Conservation (phyloP, 129 eudicot species). For the Tagetes erecta region DNA sequence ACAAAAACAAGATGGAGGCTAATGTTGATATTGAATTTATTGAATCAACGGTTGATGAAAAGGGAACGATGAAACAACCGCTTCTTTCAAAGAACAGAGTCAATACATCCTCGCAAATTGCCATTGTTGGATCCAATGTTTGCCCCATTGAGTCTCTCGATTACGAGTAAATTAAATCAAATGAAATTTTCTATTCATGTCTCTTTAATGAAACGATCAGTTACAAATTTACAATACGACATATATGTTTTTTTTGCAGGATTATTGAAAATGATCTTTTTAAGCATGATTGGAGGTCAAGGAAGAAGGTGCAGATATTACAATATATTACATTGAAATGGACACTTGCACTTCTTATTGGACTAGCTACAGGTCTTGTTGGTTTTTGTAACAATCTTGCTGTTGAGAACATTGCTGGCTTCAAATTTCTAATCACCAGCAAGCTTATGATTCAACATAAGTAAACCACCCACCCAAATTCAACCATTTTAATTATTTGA, state of each 20-base stretch:
- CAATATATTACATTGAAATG: conserved; percentile 86
- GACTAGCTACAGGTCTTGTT: conserved; percentile 74
- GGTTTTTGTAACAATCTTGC: conserved; percentile 85
- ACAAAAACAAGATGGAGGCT: conserved; percentile 1
- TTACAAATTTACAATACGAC: too few species aligned
- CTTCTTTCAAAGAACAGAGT: conserved; percentile 55
- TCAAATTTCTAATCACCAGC: conserved; percentile 73
- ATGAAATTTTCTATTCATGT: too few species aligned
- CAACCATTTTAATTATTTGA: too few species aligned
- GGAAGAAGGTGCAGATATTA: conserved; percentile 70
- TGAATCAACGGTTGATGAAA: conserved; percentile 41
- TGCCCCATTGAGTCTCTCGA: conserved; percentile 93
- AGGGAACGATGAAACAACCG: conserved; percentile 47
- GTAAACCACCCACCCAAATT: conserved; percentile 36
- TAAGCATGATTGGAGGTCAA: conserved; percentile 99
- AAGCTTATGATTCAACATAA: conserved; percentile 62
- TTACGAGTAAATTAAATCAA: conserved; percentile 58
- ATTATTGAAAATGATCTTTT: conserved; percentile 89
- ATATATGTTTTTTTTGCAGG: conserved; percentile 42
- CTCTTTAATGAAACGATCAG: too few species aligned
- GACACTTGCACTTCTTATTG: conserved; percentile 84
- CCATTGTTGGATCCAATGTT: conserved; percentile 89
- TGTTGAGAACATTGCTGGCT: conserved; percentile 94
- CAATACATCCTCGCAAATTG: conserved; percentile 86
- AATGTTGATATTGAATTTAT: too few species aligned